A percentile compares a stretch with the other conserved stretches of the same genome.
Evolutionary conservation across 495 filamentous ascomycete species (phyloP).

Genomic region (Penicillium silybi): DNA sequence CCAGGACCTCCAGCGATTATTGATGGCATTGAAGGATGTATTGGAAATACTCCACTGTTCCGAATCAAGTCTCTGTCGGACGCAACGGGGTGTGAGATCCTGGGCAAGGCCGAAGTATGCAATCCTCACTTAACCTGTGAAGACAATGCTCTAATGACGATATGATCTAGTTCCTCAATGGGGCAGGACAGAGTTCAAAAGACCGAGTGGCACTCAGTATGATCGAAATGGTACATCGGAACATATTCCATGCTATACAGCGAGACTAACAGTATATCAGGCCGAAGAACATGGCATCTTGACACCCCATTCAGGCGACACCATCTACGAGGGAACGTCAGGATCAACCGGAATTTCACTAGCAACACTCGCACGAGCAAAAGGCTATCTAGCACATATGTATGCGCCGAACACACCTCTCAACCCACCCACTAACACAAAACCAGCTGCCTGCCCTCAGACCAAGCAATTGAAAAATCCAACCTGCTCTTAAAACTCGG

Average conservation of each 20-base stretch:
- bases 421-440: constrained; percentile 5
- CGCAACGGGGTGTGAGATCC: constrained; percentile 87
- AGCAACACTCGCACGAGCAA: constrained; percentile 79
- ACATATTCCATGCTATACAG: neutral
- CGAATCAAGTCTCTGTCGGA: constrained; percentile 83
- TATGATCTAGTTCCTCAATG: constrained; percentile 68
- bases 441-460: constrained; percentile 82
- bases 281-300: constrained; percentile 79
- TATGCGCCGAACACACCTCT: constrained; percentile 26
- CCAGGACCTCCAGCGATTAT: constrained; percentile 40
- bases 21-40: constrained; percentile 85
- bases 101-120: constrained; percentile 83
- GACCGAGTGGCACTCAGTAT: constrained; percentile 91
- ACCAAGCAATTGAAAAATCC: constrained; percentile 86
- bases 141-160: constrained; percentile 1
- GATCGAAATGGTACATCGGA: constrained; percentile 59
- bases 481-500: constrained; percentile 85
- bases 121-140: neutral
- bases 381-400: constrained; percentile 91
- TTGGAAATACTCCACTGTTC: constrained; percentile 91
- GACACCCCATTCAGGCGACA: constrained; percentile 77
- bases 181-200: constrained; percentile 92
- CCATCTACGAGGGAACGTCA: constrained; percentile 95
- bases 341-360: constrained; percentile 93
- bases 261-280: constrained; percentile 20